Base-by-base conservation (phyloP, 257 asterid species). In the Ligustrum vulgare region DNA sequence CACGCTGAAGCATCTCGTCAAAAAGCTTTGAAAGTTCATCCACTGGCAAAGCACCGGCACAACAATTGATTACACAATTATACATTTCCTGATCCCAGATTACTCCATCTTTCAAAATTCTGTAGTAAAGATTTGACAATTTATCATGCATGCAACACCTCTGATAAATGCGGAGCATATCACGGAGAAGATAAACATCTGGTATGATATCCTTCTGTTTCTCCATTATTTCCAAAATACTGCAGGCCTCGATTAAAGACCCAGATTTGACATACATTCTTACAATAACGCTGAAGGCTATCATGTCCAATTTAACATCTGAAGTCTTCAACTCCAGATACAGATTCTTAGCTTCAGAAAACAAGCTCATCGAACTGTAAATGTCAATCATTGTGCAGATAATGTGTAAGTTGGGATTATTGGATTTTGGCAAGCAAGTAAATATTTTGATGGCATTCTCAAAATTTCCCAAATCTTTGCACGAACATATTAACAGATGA, bases 31-130 rank as follows among this genome's bases (percentile, higher is more conserved):
- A 83, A 16, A 94, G 96, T 74, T 94, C 98, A 77, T 94, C 98
- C 37, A 94, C 95, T 20, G 97, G 97, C 80, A 94, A 78, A 31
- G 94, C 97, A 37, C 84, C 79, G 10, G 98, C 91, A 60, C 98
- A 94, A 77, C 97, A 94, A 84, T 90, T 92, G 82, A 94, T 88
- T 39, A 91, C 89, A 68, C 97, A 94, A 77, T 86, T 94, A 84
- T 92, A 94, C 98, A 94, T 88, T 81, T 94, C 93, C 85, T 92
- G 90, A 77, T 94, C 97, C 97, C 97, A 90, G 37, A 80, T 77
- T 70, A 78, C 83, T 63, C 83, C 84, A 25, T 82, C 82, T 85
- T 87, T 94, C 89, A 86, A 71, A 77, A 85, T 83, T 84, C 78
- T 83, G 79, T 89, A 89, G 83, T 90, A 94, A 66, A 94, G 79